Percentiles rank a stretch among this genome's conserved stretches.
Evolutionary conservation across 805 yeast genomes (phyloP).

Genomic region (Ogataea saltuana): DNA sequence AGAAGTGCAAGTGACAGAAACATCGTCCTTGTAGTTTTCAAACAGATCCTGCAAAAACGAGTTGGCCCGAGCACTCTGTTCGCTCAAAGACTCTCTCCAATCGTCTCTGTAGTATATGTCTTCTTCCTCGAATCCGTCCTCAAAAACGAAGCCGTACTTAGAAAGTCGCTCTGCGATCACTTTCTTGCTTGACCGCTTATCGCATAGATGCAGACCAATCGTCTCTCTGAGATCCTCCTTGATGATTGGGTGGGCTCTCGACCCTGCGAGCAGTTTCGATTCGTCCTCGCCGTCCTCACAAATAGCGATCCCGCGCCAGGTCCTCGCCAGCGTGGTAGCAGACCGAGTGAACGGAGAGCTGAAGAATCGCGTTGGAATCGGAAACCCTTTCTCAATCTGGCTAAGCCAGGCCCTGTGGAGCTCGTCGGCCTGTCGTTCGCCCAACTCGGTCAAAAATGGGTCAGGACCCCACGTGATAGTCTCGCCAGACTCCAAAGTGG

Average conservation of each 20-base stretch:
- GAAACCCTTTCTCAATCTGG: conserved; percentile 48
- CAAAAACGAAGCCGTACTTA: conserved; percentile 44
- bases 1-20: conserved; percentile 50
- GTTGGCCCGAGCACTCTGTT: conserved; percentile 52
- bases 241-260: conserved; percentile 29
- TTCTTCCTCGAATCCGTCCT: conserved; percentile 47
- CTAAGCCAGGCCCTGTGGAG: conserved; percentile 44
- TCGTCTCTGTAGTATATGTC: conserved; percentile 48
- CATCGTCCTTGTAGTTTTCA: conserved; percentile 34
- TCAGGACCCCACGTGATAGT: conserved; percentile 56
- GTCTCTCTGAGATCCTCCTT: conserved; percentile 60
- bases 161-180: conserved; percentile 42
- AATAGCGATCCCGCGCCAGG: conserved; percentile 47
- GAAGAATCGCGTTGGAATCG: conserved; percentile 57
- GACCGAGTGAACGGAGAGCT: conserved; percentile 68
- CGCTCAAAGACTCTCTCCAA: conserved; percentile 49
- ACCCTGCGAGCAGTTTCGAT: conserved; percentile 13
- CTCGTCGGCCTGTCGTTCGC: conserved; percentile 55
- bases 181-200: conserved; percentile 48
- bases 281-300: conserved; percentile 28
- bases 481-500: conserved; percentile 45
- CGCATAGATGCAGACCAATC: conserved; percentile 60
- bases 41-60: conserved; percentile 45
- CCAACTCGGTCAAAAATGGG: conserved; percentile 56
- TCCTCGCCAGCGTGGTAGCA: conserved; percentile 52